Conservation (phyloP, 2,329 filamentous ascomycete species). For the Hymenoscyphus repandus region DNA sequence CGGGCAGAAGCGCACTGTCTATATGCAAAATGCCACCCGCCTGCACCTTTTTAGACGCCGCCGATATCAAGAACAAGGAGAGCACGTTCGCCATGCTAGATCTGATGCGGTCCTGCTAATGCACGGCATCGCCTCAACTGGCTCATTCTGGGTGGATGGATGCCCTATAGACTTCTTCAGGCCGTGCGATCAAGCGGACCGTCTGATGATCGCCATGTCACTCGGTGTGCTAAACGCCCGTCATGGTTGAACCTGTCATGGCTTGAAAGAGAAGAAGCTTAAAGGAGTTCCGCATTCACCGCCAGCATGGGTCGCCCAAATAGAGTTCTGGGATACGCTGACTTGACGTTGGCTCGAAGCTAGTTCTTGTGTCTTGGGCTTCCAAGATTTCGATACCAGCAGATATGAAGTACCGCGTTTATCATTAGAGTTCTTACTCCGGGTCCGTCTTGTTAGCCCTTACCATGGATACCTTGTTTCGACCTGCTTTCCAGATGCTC, state of each 20-base stretch:
- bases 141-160: no score
- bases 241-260: constrained; percentile 14
- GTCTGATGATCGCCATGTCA: constrained; percentile 21
- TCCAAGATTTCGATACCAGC: not conserved
- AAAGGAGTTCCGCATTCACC: not conserved
- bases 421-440: constrained; percentile 3
- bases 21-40: constrained; percentile 2
- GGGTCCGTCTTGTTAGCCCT: no score
- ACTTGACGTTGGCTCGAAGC: no score
- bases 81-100: constrained; percentile 17
- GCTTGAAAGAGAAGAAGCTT: constrained; percentile 11
- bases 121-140: constrained; percentile 27
- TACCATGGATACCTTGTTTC: constrained; percentile 5
- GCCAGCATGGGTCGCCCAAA: constrained; percentile 3
- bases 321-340: no score
- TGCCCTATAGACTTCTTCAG: constrained; percentile 3
- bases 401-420: not conserved
- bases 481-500: constrained; percentile 2
- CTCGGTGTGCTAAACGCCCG: constrained; percentile 11
- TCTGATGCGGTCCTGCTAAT: constrained; percentile 26
- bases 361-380: not conserved
- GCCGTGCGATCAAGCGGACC: constrained; percentile 15
- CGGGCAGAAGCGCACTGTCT: constrained; percentile 3
- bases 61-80: constrained; percentile 16
- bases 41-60: not conserved